phyloP scores from a whole-genome alignment of 192 early-diverging fungal genomes.

The Backusella australiensis region DNA sequence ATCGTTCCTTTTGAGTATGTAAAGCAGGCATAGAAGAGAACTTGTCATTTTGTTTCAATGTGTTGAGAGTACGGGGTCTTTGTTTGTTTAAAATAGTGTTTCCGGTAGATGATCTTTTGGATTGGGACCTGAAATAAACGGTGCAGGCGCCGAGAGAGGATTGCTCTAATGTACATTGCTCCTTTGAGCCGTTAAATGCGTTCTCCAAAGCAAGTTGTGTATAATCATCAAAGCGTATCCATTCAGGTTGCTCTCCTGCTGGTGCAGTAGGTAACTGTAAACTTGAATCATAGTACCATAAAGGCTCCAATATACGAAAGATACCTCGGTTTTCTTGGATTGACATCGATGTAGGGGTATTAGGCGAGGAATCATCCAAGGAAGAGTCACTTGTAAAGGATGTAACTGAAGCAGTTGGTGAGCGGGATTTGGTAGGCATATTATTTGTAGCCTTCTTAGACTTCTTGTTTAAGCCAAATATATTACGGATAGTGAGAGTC shows the following conservation, averaged over 20 bases:
- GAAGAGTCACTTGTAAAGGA: slow-evolving; percentile 11
- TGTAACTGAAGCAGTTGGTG: slow-evolving; percentile 14
- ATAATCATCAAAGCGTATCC: slow-evolving; percentile 15
- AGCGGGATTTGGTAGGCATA: neutral
- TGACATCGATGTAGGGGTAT: slow-evolving; percentile 2
- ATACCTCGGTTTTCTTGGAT: slow-evolving; percentile 16
- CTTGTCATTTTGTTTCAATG: neutral
- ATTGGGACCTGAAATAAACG: slow-evolving; percentile 9
- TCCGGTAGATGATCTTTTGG: neutral
- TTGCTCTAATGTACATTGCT: neutral
- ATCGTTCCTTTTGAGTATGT: neutral
- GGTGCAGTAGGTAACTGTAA: neutral
- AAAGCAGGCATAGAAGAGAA: slow-evolving; percentile 2
- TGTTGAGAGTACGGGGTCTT: neutral
- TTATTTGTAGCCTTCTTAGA: neutral
- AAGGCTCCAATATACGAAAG: slow-evolving; percentile 21
- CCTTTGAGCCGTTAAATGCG: neutral
- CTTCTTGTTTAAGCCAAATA: neutral
- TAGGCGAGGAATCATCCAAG: slow-evolving; percentile 4
- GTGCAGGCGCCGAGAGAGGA: slow-evolving; percentile 8
- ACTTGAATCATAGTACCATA: slow-evolving; percentile 13
- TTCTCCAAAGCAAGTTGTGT: slow-evolving; percentile 10
- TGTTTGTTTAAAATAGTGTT: neutral
- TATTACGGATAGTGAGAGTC: neutral
- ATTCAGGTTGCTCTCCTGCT: neutral